phyloP scores from a whole-genome alignment of 345 rosid genomes.

The Camelina neglecta region DNA sequence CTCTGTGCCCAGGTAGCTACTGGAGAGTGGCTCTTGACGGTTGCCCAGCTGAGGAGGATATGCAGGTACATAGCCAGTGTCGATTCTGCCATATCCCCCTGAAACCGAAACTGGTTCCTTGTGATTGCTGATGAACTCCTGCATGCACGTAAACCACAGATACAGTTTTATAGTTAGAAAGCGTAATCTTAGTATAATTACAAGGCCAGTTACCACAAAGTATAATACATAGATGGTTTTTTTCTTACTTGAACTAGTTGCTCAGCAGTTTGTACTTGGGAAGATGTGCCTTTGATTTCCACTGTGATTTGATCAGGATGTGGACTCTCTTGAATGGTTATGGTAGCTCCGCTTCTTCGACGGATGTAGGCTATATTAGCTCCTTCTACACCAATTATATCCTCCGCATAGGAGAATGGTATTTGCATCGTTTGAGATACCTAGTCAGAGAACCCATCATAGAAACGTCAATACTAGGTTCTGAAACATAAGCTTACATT shows the following conservation, averaged over 20 bases:
- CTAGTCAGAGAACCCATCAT: constrained; percentile 43
- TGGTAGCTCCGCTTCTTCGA: constrained; percentile 68
- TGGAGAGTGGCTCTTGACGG: constrained; percentile 37
- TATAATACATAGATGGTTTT: not conserved
- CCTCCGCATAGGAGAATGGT: constrained; percentile 80
- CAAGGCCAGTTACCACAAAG: not conserved
- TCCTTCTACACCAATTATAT: constrained; percentile 81
- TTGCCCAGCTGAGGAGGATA: constrained; percentile 45
- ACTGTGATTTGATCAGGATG: constrained; percentile 75
- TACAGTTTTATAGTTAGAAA: not conserved
- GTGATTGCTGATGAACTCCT: constrained; percentile 49
- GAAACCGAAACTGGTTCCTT: constrained; percentile 43
- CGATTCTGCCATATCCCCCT: constrained; percentile 36
- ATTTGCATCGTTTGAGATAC: constrained; percentile 83
- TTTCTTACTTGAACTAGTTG: constrained; percentile 72
- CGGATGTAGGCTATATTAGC: constrained; percentile 77
- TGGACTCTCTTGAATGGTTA: constrained; percentile 76
- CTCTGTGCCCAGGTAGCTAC: constrained; percentile 41
- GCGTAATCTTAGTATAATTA: not conserved
- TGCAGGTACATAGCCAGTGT: constrained; percentile 41
- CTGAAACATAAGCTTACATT: not conserved
- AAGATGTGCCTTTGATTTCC: constrained; percentile 77
- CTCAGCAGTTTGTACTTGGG: constrained; percentile 78
- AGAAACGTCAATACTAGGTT: constrained; percentile 8
- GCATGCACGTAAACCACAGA: not conserved